Conservation (phyloP, 2,329 filamentous ascomycete genomes). For the Hansfordia pulvinata region DNA sequence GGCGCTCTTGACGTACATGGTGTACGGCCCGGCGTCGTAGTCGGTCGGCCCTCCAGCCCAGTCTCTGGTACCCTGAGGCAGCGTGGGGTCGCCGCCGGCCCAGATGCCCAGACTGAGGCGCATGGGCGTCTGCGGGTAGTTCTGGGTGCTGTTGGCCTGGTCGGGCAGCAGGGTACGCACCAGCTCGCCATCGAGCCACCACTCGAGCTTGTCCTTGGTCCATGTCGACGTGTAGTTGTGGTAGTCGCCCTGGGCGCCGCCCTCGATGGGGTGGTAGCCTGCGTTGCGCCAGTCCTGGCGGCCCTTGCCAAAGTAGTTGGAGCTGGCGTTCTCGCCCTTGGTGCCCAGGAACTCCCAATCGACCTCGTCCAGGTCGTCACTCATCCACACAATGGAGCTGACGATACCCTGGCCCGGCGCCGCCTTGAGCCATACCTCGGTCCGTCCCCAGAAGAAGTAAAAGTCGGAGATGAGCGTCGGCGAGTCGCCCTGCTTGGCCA, state of each 20-base stretch:
- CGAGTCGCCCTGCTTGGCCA: slow-evolving; percentile 57
- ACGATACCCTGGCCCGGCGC: slow-evolving; percentile 64
- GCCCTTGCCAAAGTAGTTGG: slow-evolving; percentile 74
- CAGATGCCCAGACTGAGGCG: slow-evolving; percentile 54
- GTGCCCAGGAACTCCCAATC: slow-evolving; percentile 75
- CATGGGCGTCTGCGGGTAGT: slow-evolving; percentile 69
- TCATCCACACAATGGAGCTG: slow-evolving; percentile 71
- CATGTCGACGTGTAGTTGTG: slow-evolving; percentile 70
- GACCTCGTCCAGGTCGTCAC: slow-evolving; percentile 74
- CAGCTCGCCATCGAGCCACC: slow-evolving; percentile 53
- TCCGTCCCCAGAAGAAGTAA: slow-evolving; percentile 75
- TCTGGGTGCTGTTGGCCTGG: slow-evolving; percentile 46
- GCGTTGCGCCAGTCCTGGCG: slow-evolving; percentile 49
- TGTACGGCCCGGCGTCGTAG: slow-evolving; percentile 52
- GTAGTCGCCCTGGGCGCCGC: slow-evolving; percentile 42
- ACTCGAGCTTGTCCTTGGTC: slow-evolving; percentile 53
- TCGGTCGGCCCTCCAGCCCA: slow-evolving; percentile 62
- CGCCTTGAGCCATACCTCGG: slow-evolving; percentile 67
- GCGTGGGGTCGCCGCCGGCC: slow-evolving; percentile 43
- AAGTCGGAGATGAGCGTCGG: slow-evolving; percentile 69
- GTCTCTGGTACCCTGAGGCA: slow-evolving; percentile 40
- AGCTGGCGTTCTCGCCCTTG: slow-evolving; percentile 47
- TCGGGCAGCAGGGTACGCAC: slow-evolving; percentile 49
- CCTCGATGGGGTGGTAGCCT: slow-evolving; percentile 38
- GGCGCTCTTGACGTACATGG: slow-evolving; percentile 57